Evolutionary conservation across 768 basidiomycete genomes (phyloP), one percentile per base, ranked within the genome.

Genomic region (Russula abietina): DNA sequence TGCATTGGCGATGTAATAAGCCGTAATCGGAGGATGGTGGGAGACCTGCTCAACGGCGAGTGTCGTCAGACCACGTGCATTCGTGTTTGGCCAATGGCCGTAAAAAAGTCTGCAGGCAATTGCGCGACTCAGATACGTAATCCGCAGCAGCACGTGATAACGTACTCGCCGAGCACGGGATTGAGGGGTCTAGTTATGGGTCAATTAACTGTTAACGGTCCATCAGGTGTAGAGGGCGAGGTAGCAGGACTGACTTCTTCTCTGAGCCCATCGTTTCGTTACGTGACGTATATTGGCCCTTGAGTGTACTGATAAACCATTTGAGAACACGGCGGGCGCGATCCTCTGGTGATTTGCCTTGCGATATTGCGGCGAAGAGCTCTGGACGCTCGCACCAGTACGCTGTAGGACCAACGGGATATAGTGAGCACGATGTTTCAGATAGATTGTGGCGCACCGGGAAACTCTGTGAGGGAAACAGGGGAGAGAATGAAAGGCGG

Each of bases 381-480:
- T 87, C 87, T 30, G 93, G 93, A 55, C 91, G 89, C 73, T 98
- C 96, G 71, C 93, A 92, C 96, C 96, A 98, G 75, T 98, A 97
- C 0, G 94, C 94, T 91, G 46, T 16, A 16, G 46, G 57, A 53
- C 66, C 66, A 57, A 39, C 26, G 46, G n/a, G 28, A 54, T 19
- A 45, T 22, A 63, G 38, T 55, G 48, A 56, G 60, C 4, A 4
- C 14, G 11, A 14, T 12, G n/a, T 8, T 68, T 64, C 33, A 55
- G 61, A 48, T 38, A 19, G 43, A 32, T 26, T n/a, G 43, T 39
- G 16, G 72, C 83, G 62, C 63, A 91, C 91, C 88, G 64, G 93
- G 92, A 71, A 91, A 97, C 73, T 95, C 93, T 0, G 93, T 95
- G 55, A 96, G 81, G 2, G 93, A 96, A 4, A 87, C 85, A 10